Evolutionary conservation across 164 flowering plant species (phyloP).

Genomic region (Sextonia rubra): DNA sequence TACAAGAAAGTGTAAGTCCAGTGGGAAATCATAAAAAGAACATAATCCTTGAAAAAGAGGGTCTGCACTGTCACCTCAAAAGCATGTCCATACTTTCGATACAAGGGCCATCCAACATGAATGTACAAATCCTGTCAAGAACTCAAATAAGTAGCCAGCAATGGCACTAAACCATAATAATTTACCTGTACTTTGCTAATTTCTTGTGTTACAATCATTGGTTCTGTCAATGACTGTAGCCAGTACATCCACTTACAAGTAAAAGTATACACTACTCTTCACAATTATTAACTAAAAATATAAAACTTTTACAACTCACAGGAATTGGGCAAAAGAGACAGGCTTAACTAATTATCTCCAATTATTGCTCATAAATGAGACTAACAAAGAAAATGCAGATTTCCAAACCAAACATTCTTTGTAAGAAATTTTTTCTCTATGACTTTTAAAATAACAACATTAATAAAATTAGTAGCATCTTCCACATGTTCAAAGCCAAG

Average conservation of each 20-base stretch:
- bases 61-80: conserved; percentile 55
- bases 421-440: background rate
- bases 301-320: too few relatives aligned
- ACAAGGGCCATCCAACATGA: conserved; percentile 90
- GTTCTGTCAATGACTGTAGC: background rate
- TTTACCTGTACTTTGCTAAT: background rate
- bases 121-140: conserved; percentile 70
- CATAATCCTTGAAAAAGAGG: background rate
- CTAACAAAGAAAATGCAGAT: background rate
- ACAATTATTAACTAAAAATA: too few relatives aligned
- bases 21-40: background rate
- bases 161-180: background rate
- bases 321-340: too few relatives aligned
- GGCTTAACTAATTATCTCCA: too few relatives aligned
- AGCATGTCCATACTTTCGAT: conserved; percentile 90
- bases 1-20: conserved; percentile 6
- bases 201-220: background rate
- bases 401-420: background rate
- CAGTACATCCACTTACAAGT: background rate
- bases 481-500: background rate
- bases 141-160: background rate
- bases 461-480: background rate
- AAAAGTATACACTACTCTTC: too few relatives aligned
- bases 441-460: background rate
- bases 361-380: background rate